Evolutionary conservation across 1,284 basidiomycete species (phyloP), one percentile per base, ranked within the genome.

Genomic region (Moniliophthora roreri): DNA sequence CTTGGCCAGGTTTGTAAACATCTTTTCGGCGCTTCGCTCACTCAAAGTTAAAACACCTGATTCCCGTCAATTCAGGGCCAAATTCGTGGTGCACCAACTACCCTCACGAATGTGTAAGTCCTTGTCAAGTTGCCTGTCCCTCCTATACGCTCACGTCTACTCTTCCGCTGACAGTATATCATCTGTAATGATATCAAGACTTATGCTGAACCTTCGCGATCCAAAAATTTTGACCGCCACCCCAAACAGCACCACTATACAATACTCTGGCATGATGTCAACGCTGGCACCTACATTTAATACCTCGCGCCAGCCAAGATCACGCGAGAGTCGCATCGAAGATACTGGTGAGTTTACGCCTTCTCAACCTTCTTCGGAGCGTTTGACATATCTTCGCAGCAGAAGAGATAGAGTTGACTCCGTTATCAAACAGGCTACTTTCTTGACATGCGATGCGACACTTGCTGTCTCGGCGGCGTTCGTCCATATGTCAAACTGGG

Each of bases 131-230:
- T 10, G n/a, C 37, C 18, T 39, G 20, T 23, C 15, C n/a, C 18
- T 15, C 1, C 10, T 39, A 2, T 4, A 21, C 20, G 26, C 2
- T 8, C 4, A 8, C 37, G 4, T 18, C 13, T 18, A 38, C n/a
- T n/a, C 53, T 44, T 36, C 38, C 51, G 28, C 4, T 50, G 3
- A 41, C 39, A 78, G 75, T 15, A 62, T 77, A 9, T 75, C 71
- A 0, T 69, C 70, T 2, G 63, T 69, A 7, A 65, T 77, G 68
- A 70, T 75, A 2, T 73, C 74, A 3, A 65, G 75, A 23, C 58
- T 78, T n/a, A 69, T 73, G 68, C 65, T 78, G 37, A 77, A 77
- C 51, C 55, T 78, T 6, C 71, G 73, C 3, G 63, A 70, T 46
- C 68, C 68, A 18, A 20, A 13, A 13, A 8, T n/a, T 8, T 21